These are phyloP conservation scores for Cladosporium austrohemisphaericum DNA, from an alignment of 2,329 filamentous ascomycete genomes.

Conservation along the genomic window DNA sequence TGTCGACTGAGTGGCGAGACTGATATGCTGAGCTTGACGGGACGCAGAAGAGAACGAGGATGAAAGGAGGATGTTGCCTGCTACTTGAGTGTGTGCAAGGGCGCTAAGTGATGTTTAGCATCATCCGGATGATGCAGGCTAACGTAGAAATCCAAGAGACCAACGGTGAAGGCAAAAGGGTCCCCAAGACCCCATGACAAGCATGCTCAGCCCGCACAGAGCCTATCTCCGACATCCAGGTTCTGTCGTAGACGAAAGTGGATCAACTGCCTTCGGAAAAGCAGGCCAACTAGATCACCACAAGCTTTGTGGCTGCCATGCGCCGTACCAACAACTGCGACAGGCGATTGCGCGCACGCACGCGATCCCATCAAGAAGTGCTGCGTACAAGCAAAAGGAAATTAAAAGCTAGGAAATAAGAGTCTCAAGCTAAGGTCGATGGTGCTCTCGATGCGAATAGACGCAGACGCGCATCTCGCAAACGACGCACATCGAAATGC, in stretches of 20 bases:
- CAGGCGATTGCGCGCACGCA: no score
- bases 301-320: not conserved
- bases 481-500: not conserved
- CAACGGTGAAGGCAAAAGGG: not conserved
- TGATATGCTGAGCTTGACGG: no score
- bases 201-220: not conserved
- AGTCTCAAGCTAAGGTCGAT: no score
- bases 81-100: not conserved
- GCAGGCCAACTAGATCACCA: not conserved
- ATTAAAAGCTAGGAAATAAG: no score
- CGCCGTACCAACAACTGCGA: no score
- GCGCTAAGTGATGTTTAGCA: not conserved
- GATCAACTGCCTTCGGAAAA: not conserved
- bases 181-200: not conserved
- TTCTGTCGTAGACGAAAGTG: not conserved
- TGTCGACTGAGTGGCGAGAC: no score
- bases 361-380: no score
- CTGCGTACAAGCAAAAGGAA: no score
- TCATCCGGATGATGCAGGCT: not conserved
- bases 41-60: not conserved
- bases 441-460: not conserved
- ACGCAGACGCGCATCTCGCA: not conserved
- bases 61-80: not conserved
- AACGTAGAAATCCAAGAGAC: not conserved
- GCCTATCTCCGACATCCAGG: not conserved